Percentiles rank a stretch among this genome's conserved stretches.
These are phyloP conservation scores for Conidiobolus incongruus DNA, from an alignment of 371 early-diverging fungal genomes.

Conservation along the genomic window DNA sequence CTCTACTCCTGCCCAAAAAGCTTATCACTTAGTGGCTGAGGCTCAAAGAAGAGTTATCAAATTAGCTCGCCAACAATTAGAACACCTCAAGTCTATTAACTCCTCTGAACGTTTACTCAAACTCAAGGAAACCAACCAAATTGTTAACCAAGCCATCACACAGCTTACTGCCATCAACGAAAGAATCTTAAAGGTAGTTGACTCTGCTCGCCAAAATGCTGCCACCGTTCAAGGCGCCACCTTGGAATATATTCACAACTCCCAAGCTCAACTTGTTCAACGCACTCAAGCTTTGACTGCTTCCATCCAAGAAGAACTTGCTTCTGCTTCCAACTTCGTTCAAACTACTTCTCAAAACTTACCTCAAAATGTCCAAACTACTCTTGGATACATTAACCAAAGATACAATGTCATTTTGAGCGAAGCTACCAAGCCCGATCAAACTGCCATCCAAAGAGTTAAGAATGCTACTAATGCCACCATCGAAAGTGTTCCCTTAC, in stretches of 20 bases:
- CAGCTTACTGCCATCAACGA: neutral
- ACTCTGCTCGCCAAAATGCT: neutral
- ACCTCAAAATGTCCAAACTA: too few species aligned
- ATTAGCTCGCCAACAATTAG: neutral
- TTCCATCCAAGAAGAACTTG: too few species aligned
- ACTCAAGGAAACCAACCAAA: neutral
- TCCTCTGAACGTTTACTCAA: neutral
- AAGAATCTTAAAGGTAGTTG: neutral
- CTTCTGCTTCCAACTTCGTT: too few species aligned
- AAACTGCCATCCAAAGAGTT: too few species aligned
- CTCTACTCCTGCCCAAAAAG: neutral
- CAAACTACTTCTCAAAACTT: too few species aligned
- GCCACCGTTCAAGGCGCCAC: neutral
- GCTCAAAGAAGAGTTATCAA: neutral
- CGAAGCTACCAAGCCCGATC: too few species aligned
- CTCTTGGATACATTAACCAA: too few species aligned
- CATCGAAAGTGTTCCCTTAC: too few species aligned
- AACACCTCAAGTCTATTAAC: neutral
- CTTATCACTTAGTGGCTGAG: neutral
- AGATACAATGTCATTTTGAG: too few species aligned
- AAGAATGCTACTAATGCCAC: too few species aligned
- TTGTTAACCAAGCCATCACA: neutral
- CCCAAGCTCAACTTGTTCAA: neutral
- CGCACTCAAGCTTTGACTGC: too few species aligned
- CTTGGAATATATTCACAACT: neutral